Conservation (phyloP, 257 asterid species). For the Solanum gracilifrons region DNA sequence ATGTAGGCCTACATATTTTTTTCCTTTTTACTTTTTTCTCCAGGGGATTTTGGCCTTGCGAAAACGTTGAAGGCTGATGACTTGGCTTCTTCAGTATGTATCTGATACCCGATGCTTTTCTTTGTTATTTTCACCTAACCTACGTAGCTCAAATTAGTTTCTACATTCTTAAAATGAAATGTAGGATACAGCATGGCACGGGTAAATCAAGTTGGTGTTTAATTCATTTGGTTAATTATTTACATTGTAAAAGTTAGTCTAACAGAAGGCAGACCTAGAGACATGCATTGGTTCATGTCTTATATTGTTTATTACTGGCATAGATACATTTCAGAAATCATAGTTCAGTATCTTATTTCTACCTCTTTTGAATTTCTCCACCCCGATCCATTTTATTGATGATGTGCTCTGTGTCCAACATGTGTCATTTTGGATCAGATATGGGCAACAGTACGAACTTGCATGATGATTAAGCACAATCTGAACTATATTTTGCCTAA, state of each 20-base stretch:
- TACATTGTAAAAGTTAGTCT: neutral
- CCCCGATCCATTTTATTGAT: neutral
- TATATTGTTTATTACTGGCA: neutral
- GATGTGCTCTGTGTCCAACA: neutral
- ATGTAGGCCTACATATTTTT: neutral
- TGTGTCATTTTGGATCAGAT: neutral
- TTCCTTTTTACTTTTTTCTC: constrained; percentile 6
- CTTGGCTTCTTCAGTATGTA: constrained; percentile 95
- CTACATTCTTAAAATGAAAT: neutral
- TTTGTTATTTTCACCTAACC: neutral
- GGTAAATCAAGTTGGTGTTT: neutral
- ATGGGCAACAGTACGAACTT: neutral
- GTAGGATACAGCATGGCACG: neutral
- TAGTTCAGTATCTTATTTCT: neutral
- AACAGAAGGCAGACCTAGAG: neutral
- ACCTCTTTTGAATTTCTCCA: neutral
- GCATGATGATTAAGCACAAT: neutral
- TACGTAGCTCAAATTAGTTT: neutral
- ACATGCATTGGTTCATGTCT: neutral
- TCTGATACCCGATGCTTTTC: constrained; percentile 3
- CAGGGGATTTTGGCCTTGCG: constrained; percentile 99
- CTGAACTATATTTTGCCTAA: neutral
- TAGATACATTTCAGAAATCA: neutral
- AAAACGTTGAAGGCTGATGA: constrained; percentile 96
- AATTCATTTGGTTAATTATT: neutral